Evolutionary conservation across 345 rosid genomes (phyloP), one percentile per base, ranked within the genome.

Genomic region (Salix brachista): DNA sequence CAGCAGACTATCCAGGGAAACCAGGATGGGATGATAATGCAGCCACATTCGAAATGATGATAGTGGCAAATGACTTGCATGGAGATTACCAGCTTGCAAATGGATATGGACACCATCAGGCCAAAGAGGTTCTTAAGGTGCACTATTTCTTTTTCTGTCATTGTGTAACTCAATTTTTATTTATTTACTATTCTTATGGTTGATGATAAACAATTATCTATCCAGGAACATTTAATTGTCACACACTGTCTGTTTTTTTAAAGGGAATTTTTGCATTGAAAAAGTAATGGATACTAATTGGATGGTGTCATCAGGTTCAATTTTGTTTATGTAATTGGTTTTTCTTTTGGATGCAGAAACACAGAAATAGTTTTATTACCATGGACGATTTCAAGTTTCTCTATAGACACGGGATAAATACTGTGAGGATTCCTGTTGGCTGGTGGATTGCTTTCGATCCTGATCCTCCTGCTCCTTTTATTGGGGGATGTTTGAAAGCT

Each of bases 401-500:
- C 30, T 78, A 84, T 73, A 83, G 84, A 80, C 90, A 86, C 54
- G 91, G 93, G 75, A 85, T 91, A 80, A 91, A 91, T 75, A 76
- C 92, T 3, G 91, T 90, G 76, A 86, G 96, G 79, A 90, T 91
- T 54, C 96, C 96, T 28, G 86, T 91, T 70, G 93, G 93, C 75
- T 91, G 96, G 96, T 91, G 96, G 96, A 86, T 89, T 85, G 92
- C 90, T 76, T 88, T 67, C 71, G 96, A 91, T 84, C 89, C 91
- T 34, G 70, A 85, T 78, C 96, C 96, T 85, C 96, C 96, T 13
- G 79, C 85, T 37, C 93, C 96, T 36, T 91, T 84, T 66, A 70
- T 90, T 25, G 93, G 87, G 39, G 96, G 93, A 54, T 75, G 86
- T 46, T 79, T 91, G 81, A 89, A 87, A 79, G 91, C 92, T 80